Conservation (phyloP, 257 asterid genomes). For the Jaltomata sinuosa region DNA sequence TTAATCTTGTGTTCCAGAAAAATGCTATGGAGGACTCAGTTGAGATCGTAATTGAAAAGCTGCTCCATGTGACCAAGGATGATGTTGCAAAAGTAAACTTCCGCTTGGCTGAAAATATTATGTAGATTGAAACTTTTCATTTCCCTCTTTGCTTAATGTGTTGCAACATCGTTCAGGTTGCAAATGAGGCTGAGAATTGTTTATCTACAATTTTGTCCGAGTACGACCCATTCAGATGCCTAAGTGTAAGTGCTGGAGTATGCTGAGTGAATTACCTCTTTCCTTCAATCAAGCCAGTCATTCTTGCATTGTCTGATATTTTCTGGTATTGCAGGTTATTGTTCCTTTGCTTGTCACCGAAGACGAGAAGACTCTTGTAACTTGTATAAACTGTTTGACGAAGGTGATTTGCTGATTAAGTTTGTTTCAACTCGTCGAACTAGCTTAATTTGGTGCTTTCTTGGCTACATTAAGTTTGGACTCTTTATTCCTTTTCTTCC, state of each 20-base stretch:
- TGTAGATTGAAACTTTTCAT: not conserved
- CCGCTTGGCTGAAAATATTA: not conserved
- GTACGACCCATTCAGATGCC: conserved; percentile 85
- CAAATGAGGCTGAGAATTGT: conserved; percentile 88
- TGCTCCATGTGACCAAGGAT: conserved; percentile 86
- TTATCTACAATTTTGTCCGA: conserved; percentile 71
- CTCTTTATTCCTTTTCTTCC: not conserved
- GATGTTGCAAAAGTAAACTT: conserved; percentile 57
- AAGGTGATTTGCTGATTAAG: conserved; percentile 38
- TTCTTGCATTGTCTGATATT: conserved; percentile 4
- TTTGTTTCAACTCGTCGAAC: not conserved
- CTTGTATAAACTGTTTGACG: conserved; percentile 91
- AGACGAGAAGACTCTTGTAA: conserved; percentile 93
- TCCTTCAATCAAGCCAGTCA: not conserved
- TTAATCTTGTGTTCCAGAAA: conserved; percentile 39
- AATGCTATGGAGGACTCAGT: conserved; percentile 86
- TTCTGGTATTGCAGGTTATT: conserved; percentile 54
- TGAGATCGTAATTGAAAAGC: conserved; percentile 86
- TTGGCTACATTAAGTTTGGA: not conserved
- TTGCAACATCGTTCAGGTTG: conserved; percentile 41
- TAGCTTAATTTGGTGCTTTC: not conserved
- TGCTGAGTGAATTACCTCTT: not conserved
- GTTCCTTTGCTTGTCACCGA: conserved; percentile 92
- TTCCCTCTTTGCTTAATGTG: not conserved
- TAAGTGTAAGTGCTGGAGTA: conserved; percentile 53